phyloP scores from a whole-genome alignment of 2,329 filamentous ascomycete genomes.

The Exophiala sideris region DNA sequence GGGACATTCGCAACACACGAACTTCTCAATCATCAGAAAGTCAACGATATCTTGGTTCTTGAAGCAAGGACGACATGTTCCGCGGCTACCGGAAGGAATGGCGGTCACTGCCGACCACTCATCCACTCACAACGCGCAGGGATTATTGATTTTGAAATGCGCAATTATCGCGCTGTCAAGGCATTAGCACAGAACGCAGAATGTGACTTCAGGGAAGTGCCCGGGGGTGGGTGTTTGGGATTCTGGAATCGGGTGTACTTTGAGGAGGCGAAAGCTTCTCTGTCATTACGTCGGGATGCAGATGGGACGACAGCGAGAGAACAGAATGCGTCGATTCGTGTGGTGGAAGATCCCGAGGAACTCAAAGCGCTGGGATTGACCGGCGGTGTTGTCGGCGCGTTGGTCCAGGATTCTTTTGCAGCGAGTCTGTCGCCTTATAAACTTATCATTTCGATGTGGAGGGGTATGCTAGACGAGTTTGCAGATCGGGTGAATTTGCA shows the following conservation, averaged over 20 bases:
- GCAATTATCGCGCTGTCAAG: slow-evolving; percentile 14
- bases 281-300: neutral
- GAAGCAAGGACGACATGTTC: slow-evolving; percentile 41
- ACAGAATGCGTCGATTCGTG: slow-evolving; percentile 2
- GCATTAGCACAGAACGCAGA: neutral
- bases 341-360: slow-evolving; percentile 28
- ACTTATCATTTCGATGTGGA: slow-evolving; percentile 18
- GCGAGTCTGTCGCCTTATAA: slow-evolving; percentile 23
- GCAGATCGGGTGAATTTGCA: slow-evolving; percentile 31
- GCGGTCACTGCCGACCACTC: slow-evolving; percentile 46
- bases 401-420: slow-evolving; percentile 13
- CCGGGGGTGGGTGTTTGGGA: slow-evolving; percentile 4
- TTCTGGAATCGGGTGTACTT: slow-evolving; percentile 23
- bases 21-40: slow-evolving; percentile 23
- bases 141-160: slow-evolving; percentile 1
- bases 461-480: slow-evolving; percentile 2
- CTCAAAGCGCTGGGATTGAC: slow-evolving; percentile 32
- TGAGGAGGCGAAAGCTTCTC: slow-evolving; percentile 19
- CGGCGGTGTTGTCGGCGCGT: slow-evolving; percentile 15
- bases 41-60: slow-evolving; percentile 33
- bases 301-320: neutral
- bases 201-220: slow-evolving; percentile 18
- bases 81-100: slow-evolving; percentile 45
- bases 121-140: slow-evolving; percentile 2
- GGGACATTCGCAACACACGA: slow-evolving; percentile 36